These are phyloP conservation scores for Rhynchospora breviuscula DNA, from an alignment of 176 grass and related monocot species.

Conservation along the genomic window DNA sequence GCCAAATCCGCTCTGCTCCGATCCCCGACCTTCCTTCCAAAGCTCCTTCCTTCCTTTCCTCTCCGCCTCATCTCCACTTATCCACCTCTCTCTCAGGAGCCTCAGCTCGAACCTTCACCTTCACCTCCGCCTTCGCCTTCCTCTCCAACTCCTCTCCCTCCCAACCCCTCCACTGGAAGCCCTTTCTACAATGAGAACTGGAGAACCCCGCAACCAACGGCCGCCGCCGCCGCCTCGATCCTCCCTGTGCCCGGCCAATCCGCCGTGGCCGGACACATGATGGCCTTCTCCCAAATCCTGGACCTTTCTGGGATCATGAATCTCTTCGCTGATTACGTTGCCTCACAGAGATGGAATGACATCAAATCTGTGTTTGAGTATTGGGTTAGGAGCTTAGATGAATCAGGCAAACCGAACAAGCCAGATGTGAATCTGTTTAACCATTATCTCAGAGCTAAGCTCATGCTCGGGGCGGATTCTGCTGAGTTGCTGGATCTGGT, in stretches of 20 bases:
- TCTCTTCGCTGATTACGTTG: constrained; percentile 54
- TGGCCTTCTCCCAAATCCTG: constrained; percentile 30
- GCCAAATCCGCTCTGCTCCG: constrained; percentile 51
- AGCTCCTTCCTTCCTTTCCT: background rate
- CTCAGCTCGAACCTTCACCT: constrained; percentile 35
- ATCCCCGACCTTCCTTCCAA: constrained; percentile 26
- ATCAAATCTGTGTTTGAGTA: constrained; percentile 66
- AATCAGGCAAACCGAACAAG: constrained; percentile 71
- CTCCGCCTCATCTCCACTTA: constrained; percentile 63
- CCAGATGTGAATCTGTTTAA: constrained; percentile 89
- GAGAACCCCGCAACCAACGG: constrained; percentile 46
- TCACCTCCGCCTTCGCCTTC: background rate
- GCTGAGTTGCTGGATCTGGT: constrained; percentile 64
- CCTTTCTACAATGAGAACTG: constrained; percentile 88
- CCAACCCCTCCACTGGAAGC: constrained; percentile 73
- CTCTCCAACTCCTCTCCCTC: constrained; percentile 52
- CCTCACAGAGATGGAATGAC: constrained; percentile 64
- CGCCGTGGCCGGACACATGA: constrained; percentile 5
- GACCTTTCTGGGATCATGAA: constrained; percentile 53
- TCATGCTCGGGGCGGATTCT: constrained; percentile 50
- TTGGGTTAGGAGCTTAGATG: constrained; percentile 77
- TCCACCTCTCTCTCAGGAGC: constrained; percentile 57
- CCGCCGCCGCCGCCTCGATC: constrained; percentile 28
- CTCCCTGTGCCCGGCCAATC: constrained; percentile 28
- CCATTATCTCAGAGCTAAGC: constrained; percentile 69